Base-by-base conservation (phyloP, 192 early-diverging fungal species). In the Rhizoclosmatium globosum region DNA sequence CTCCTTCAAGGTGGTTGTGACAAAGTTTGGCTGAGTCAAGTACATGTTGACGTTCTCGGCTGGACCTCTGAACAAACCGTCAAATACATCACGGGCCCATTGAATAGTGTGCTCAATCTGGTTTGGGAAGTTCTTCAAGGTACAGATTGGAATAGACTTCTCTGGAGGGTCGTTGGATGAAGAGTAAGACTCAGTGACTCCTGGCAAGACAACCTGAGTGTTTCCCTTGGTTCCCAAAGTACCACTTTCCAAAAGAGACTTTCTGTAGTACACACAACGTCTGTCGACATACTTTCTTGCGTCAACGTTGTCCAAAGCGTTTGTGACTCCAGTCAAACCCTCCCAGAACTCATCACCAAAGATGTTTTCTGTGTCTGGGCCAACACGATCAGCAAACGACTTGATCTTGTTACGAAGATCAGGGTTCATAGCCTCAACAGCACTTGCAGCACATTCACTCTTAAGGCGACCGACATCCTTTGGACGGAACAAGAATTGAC, bases 221-320 rank as follows among this genome's bases (percentile, higher is more conserved):
- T 99, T 99, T 74, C 98, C 98, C 88, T 99, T 99, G 67, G 98
- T 99, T 38, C 98, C 98, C 15, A 99, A 88, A 2, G 98, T 99
- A 38, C 98, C 98, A 43, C 96, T 98, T 84, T 99, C 98, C 65
- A 99, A 84, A 68, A 99, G 85, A 21, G 97, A 92, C 86, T 97
- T 98, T 79, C 95, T 87, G 85, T 91, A 98, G 85, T 94, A 98
- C 39, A 99, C 95, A 85, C 98, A 99, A 69, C 98, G 92, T 70
- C 93, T 85, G 83, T 99, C 98, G 87, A 99, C 94, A 82, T 99
- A 99, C 86, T 93, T 91, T 68, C 98, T 93, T 31, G 98, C 96
- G 71, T 97, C 95, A 38, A 99, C 94, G 79, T 99, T 99, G 81
- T 99, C 98, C 76, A 99, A 87, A 6, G 98, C 98, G 76, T 99